These are phyloP conservation scores for Blastobotrys terrestris DNA, from an alignment of 805 yeast genomes.

Conservation along the genomic window DNA sequence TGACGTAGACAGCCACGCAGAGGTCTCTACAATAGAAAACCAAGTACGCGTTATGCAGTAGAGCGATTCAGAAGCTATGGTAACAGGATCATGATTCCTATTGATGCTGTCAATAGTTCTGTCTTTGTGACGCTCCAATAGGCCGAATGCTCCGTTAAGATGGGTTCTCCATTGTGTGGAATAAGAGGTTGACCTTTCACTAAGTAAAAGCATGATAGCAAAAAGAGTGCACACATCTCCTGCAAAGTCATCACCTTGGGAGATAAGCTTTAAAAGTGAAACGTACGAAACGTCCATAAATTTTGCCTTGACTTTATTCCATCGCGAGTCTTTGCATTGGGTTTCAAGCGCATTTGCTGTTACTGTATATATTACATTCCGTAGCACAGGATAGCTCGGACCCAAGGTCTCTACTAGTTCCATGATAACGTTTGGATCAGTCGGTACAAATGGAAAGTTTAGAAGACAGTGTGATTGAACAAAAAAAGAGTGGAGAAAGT, in stretches of 20 bases:
- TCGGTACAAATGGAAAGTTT: constrained; percentile 13
- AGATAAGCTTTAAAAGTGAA: constrained; percentile 10
- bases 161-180: constrained; percentile 10
- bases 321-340: constrained; percentile 13
- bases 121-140: constrained; percentile 2
- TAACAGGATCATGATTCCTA: not conserved
- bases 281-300: constrained; percentile 15
- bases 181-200: constrained; percentile 13
- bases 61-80: constrained; percentile 6
- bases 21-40: constrained; percentile 16
- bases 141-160: constrained; percentile 9
- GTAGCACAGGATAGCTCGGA: constrained; percentile 8
- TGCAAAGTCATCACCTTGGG: constrained; percentile 2
- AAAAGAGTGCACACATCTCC: constrained; percentile 11
- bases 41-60: constrained; percentile 13
- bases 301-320: constrained; percentile 12
- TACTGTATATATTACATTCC: constrained; percentile 10
- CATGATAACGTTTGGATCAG: constrained; percentile 15
- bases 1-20: constrained; percentile 18
- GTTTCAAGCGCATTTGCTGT: constrained; percentile 9
- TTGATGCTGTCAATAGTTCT: not conserved
- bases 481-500: constrained; percentile 11
- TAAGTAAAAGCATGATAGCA: constrained; percentile 15
- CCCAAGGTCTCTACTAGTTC: constrained; percentile 4
- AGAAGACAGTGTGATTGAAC: constrained; percentile 12